Evolutionary conservation across 305 asterid species (phyloP).

Genomic region (Fraxinus angustifolia): DNA sequence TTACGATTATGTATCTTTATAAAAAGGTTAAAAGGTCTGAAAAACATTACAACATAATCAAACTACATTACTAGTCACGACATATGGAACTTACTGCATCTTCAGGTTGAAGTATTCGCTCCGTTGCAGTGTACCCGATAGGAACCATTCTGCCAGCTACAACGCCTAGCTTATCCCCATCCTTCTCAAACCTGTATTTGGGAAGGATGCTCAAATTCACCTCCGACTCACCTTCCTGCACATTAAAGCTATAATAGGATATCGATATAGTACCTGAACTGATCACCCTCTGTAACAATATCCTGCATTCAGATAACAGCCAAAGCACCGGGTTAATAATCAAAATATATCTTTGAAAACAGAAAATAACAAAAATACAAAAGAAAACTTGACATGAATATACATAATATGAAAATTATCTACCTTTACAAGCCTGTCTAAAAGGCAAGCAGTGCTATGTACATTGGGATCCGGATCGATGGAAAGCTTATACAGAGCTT

Average conservation of each 20-base stretch:
- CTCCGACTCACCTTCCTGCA: slow-evolving; percentile 93
- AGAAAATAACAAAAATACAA: neutral
- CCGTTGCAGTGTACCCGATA: slow-evolving; percentile 50
- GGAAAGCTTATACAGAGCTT: slow-evolving; percentile 88
- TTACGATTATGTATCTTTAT: neutral
- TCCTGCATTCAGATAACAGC: slow-evolving; percentile 54
- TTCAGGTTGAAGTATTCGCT: slow-evolving; percentile 67
- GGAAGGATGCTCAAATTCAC: slow-evolving; percentile 82
- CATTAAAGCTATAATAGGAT: slow-evolving; percentile 12
- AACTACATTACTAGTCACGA: slow-evolving; percentile 1
- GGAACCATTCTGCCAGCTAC: slow-evolving; percentile 82
- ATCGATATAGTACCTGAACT: slow-evolving; percentile 62
- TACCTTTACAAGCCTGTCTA: slow-evolving; percentile 97
- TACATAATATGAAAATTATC: neutral
- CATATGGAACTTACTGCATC: slow-evolving; percentile 65
- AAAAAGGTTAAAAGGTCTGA: neutral
- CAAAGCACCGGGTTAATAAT: slow-evolving; percentile 19
- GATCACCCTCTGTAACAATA: slow-evolving; percentile 96
- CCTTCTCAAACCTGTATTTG: slow-evolving; percentile 66
- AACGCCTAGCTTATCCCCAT: slow-evolving; percentile 45
- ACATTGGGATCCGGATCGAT: slow-evolving; percentile 96
- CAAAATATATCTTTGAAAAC: neutral
- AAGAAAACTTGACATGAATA: neutral
- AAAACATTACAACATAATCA: neutral
- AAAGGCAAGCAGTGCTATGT: slow-evolving; percentile 99